Percentiles rank a stretch among this genome's conserved stretches.
phyloP scores from a whole-genome alignment of 768 basidiomycete genomes.

The Multifurca ochricompacta region DNA sequence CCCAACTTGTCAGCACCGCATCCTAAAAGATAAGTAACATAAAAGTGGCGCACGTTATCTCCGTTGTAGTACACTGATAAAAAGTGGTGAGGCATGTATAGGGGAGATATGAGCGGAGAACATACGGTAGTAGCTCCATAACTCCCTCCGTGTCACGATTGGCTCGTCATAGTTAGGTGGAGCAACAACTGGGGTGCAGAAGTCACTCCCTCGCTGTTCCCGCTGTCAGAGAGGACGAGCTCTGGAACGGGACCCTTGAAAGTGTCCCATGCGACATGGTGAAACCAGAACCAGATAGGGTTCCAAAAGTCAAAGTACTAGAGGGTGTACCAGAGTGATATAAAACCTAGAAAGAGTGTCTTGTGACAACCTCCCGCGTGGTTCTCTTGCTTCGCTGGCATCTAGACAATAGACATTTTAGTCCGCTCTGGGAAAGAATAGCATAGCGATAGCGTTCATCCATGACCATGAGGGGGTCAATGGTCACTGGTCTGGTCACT shows the following conservation, averaged over 20 bases:
- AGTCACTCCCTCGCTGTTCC: not conserved
- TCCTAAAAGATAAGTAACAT: not conserved
- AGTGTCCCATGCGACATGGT: conserved; percentile 7
- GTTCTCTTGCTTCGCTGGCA: not conserved
- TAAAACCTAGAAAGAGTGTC: not conserved
- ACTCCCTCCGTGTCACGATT: conserved; percentile 59
- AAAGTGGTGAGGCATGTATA: not conserved
- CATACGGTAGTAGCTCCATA: conserved; percentile 77
- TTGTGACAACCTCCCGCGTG: not conserved
- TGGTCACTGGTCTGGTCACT: too few species aligned
- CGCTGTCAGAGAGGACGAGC: not conserved
- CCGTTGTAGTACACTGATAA: conserved; percentile 71
- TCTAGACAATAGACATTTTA: not conserved
- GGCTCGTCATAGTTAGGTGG: conserved; percentile 41
- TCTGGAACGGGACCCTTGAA: not conserved
- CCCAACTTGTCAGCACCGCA: not conserved
- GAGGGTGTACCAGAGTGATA: not conserved
- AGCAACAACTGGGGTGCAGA: not conserved
- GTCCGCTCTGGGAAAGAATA: not conserved
- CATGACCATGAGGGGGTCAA: too few species aligned
- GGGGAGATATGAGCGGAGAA: conserved; percentile 13
- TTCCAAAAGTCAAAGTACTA: not conserved
- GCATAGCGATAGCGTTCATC: too few species aligned
- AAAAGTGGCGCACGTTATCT: conserved; percentile 51
- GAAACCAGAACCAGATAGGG: not conserved